Base-by-base conservation (phyloP, 179 eudicot species). In the Actinidia arguta region DNA sequence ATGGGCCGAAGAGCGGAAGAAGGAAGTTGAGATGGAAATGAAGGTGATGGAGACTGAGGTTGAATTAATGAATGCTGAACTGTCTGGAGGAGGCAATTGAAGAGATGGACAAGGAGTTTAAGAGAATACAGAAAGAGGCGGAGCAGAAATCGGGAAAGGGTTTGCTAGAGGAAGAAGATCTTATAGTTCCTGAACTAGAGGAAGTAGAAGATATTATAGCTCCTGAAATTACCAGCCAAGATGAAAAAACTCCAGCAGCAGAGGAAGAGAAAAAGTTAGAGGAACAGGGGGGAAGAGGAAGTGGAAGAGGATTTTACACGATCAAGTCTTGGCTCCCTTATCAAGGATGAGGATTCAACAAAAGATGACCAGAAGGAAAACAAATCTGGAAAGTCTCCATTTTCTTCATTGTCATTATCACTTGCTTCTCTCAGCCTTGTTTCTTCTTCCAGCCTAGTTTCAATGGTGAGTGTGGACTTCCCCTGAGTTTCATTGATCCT, bases 321-420 rank as follows among this genome's bases (percentile, higher is more conserved):
- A 16, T 88, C 98, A 4, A 95, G 98, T 86, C 94, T 95, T 58
- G 98, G 98, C 20, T 87, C 97, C 54, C 90, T 76, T 67, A 63
- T 66, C 39, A 73, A 79, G 18, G 93, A 87, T 79, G 73, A 47
- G 52, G 88, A 82, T 54, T 79, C 88, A 42, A 31, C 83, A 48
- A 89, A 84, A 59, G 87, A 78, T 59, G 85, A 81, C 61, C 46
- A 78, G 50, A 88, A 86, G 81, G 88, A 87, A 81, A 84, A 81
- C 20, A 90, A 78, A 48, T 27, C 86, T 16, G 91, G 93, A 54
- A 94, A 84, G 67, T 91, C 96, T 63, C 89, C 94, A 5, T 94
- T 94, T 84, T 88, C 90, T 70, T 78, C 92, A 55, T 81, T 96
- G 18, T 85, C 98, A 6, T 83, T 93, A 71, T 88, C 96, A 13